phyloP scores from a whole-genome alignment of 495 filamentous ascomycete species.

The Penicillium turbatum region DNA sequence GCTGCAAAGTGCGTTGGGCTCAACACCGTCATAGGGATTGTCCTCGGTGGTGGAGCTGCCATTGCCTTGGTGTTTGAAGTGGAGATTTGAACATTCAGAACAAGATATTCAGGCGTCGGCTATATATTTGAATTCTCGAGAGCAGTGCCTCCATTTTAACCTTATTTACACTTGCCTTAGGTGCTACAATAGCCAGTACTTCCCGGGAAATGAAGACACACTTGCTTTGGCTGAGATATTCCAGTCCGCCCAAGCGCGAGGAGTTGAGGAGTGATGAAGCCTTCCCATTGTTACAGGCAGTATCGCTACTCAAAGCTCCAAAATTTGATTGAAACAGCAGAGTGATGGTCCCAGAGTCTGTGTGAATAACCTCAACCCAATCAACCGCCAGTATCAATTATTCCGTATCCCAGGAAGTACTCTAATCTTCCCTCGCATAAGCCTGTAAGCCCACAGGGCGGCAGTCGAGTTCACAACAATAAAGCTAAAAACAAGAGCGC shows the following conservation, averaged over 20 bases:
- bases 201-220: too few species aligned
- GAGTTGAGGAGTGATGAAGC: neutral
- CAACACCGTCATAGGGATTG: neutral
- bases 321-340: slow-evolving; percentile 36
- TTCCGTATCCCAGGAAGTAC: too few species aligned
- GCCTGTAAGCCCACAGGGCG: slow-evolving; percentile 7
- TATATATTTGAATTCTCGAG: neutral
- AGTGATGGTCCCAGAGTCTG: slow-evolving; percentile 38
- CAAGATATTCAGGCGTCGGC: neutral
- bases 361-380: slow-evolving; percentile 18
- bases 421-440: slow-evolving; percentile 8
- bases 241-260: too few species aligned
- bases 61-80: neutral
- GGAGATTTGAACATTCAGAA: neutral
- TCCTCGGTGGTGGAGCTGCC: neutral
- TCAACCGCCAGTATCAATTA: neutral
- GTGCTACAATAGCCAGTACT: too few species aligned
- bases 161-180: too few species aligned
- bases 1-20: neutral
- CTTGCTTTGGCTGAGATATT: too few species aligned
- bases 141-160: too few species aligned
- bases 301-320: slow-evolving; percentile 26
- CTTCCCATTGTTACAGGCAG: neutral
- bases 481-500: slow-evolving; percentile 63
- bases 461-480: slow-evolving; percentile 30